Conservation (phyloP, 164 flowering plant species). For the Tinospora cordifolia region DNA sequence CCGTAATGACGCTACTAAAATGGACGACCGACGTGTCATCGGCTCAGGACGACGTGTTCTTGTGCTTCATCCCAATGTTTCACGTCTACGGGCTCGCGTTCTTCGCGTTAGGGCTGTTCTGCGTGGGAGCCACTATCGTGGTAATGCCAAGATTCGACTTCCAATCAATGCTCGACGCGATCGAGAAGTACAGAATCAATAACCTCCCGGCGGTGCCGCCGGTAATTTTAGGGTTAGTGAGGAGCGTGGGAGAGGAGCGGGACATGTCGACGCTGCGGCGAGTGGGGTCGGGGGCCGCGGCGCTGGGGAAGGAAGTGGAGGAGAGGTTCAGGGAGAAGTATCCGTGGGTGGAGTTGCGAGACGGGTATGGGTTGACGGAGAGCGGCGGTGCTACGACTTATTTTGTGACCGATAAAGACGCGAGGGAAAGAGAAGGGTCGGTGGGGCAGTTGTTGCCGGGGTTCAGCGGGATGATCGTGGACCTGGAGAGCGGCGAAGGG, state of each 20-base stretch:
- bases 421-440: constrained; percentile 27
- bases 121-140: constrained; percentile 34
- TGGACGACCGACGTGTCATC: constrained; percentile 39
- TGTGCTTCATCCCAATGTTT: constrained; percentile 70
- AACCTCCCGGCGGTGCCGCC: constrained; percentile 74
- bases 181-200: constrained; percentile 33
- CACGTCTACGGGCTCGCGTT: constrained; percentile 66
- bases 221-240: constrained; percentile 46
- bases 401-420: constrained; percentile 22
- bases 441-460: constrained; percentile 41
- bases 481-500: constrained; percentile 35
- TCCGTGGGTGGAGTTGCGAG: constrained; percentile 55
- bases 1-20: constrained; percentile 34
- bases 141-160: constrained; percentile 53
- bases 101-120: constrained; percentile 49
- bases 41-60: constrained; percentile 34
- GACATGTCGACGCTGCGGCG: constrained; percentile 44
- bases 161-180: constrained; percentile 42
- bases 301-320: constrained; percentile 46
- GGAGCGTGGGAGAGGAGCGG: constrained; percentile 14
- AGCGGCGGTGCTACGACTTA: constrained; percentile 40
- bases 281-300: constrained; percentile 67
- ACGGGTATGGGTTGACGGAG: constrained; percentile 71
- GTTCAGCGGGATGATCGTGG: constrained; percentile 52
- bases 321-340: constrained; percentile 41